Evolutionary conservation across 371 early-diverging fungal species (phyloP), one percentile per base, ranked within the genome.

Genomic region (Mortierella polycephala): DNA sequence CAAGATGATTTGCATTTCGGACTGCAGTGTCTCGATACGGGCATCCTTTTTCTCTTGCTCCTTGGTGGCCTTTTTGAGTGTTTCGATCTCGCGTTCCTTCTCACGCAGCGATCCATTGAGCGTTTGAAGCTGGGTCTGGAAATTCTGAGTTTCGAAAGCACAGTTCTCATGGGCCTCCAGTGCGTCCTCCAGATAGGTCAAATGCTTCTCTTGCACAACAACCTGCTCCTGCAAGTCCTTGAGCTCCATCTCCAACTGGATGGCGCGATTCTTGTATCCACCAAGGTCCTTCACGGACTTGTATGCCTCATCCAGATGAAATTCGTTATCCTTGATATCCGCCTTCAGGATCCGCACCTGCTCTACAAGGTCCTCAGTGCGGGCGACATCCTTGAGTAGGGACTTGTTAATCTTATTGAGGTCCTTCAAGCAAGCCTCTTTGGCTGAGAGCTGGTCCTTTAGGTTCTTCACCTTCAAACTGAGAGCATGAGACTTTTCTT

Each of bases 121-220:
- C 53, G 13, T 23, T 2, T 55, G 60, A 18, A 70, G 57, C 44
- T 59, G 64, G 7, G 49, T 52, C 12, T 64, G 50, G 7, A 70
- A 60, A 46, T 66, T 2, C 47, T 69, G 51, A 5, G 40, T 46
- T 14, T 75, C 67, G n/a, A 44, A 5, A 1, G 53, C 62, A 30
- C 67, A 70, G 41, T 54, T 52, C 60, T 70, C 71, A n/a, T 70
- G 75, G 14, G 66, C 62, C 23, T 49, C 2, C 20, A 70, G 39
- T 13, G 66, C 66, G 12, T 62, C 50, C 40, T 75, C 75, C 11
- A 75, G 70, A 59, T 69, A 69, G 20, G 62, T 55, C 13, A 75
- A 55, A 20, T 75, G 75, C 30, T 57, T 70, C 44, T 75, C 75
- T 50, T 69, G 66, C 16, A 69, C 62, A 5, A 8, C 9, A 10